These are phyloP conservation scores for Russula abietina DNA, from an alignment of 768 basidiomycete species.

Conservation along the genomic window DNA sequence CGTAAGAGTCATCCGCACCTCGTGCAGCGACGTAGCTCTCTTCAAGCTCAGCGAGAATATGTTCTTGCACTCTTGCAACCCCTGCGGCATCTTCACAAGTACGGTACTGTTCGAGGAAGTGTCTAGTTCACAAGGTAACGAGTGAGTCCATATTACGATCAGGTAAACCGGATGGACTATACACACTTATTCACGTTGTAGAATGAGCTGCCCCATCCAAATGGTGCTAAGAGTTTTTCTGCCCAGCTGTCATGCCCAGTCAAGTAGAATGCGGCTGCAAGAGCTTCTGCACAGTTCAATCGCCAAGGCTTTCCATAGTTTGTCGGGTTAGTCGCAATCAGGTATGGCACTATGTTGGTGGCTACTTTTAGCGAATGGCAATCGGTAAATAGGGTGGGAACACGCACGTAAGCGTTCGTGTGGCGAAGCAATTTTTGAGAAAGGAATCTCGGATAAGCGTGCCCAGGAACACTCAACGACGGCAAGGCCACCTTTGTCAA, in stretches of 20 bases:
- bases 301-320: slow-evolving; percentile 98
- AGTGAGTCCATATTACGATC: neutral
- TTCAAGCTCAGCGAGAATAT: slow-evolving; percentile 65
- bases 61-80: slow-evolving; percentile 54
- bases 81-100: slow-evolving; percentile 61
- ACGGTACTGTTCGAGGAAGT: slow-evolving; percentile 61
- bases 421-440: slow-evolving; percentile 86
- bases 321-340: slow-evolving; percentile 92
- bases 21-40: slow-evolving; percentile 53
- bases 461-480: slow-evolving; percentile 99
- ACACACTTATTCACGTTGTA: slow-evolving; percentile 75
- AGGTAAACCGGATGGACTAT: neutral
- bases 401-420: slow-evolving; percentile 82
- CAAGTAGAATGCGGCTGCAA: slow-evolving; percentile 93
- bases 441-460: slow-evolving; percentile 89
- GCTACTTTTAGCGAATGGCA: neutral
- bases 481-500: slow-evolving; percentile 70
- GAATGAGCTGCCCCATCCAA: slow-evolving; percentile 91
- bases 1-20: slow-evolving; percentile 35
- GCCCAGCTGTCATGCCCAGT: slow-evolving; percentile 81
- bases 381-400: neutral
- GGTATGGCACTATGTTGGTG: slow-evolving; percentile 70
- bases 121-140: slow-evolving; percentile 20
- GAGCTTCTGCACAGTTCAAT: slow-evolving; percentile 89
- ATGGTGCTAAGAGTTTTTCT: slow-evolving; percentile 67